A percentile compares a stretch with the other conserved stretches of the same genome.
These are phyloP conservation scores for Diutina siamensis DNA, from an alignment of 1,139 yeast species.

Conservation along the genomic window DNA sequence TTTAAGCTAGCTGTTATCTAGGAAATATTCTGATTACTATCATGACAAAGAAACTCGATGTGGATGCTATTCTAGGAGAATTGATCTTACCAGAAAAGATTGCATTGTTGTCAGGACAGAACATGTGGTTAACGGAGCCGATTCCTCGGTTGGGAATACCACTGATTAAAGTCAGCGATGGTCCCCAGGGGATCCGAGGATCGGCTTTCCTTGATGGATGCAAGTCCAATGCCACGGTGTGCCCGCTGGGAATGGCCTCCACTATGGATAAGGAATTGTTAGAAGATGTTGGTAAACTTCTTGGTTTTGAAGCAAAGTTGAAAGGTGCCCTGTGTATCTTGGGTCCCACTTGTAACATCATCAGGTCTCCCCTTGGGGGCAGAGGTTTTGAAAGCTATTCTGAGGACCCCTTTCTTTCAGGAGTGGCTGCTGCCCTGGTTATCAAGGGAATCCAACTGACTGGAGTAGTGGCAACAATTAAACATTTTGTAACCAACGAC, in stretches of 20 bases:
- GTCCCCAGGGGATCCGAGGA: background rate
- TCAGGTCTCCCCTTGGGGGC: constrained; percentile 54
- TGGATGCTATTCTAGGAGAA: constrained; percentile 30
- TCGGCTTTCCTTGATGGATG: background rate
- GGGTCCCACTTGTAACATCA: constrained; percentile 47
- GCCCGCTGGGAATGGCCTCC: background rate
- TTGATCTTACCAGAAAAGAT: constrained; percentile 38
- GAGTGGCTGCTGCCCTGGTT: constrained; percentile 36
- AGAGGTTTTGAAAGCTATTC: constrained; percentile 52
- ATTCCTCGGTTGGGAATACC: constrained; percentile 27
- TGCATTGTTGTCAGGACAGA: constrained; percentile 36
- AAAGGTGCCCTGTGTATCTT: constrained; percentile 16
- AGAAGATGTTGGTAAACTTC: background rate
- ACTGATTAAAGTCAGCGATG: constrained; percentile 5
- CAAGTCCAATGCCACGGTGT: background rate
- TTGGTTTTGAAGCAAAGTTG: background rate
- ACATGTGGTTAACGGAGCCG: constrained; percentile 46
- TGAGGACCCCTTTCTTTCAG: constrained; percentile 51
- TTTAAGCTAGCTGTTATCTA: background rate
- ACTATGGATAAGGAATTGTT: background rate
- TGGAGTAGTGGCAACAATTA: constrained; percentile 44
- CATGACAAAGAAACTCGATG: constrained; percentile 16
- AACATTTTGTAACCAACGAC: constrained; percentile 40
- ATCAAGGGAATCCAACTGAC: constrained; percentile 44
- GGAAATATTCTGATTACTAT: too few relatives aligned